Evolutionary conservation across 345 rosid species (phyloP), one percentile per base, ranked within the genome.

Genomic region (Streptanthus diversifolius): DNA sequence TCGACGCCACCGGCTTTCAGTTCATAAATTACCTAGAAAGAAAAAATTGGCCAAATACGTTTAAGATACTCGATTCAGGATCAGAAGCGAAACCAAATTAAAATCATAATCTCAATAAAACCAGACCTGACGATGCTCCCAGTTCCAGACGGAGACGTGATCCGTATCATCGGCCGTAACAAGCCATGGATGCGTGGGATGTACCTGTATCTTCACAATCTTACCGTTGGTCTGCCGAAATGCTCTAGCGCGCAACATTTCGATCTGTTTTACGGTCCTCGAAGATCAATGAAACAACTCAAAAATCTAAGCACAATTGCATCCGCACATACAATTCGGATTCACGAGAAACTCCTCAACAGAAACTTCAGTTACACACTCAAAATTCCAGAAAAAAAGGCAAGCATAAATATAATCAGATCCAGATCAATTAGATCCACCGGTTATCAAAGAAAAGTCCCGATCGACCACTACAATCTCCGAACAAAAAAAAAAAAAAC

Each of bases 181-280:
- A 22, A 95, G 87, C 99, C 99, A 95, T 51, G 99, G 96, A 83
- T 95, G 98, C 80, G 99, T 92, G 5, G 99, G 98, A 75, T 95
- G 99, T 58, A 95, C 73, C 63, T 93, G 98, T 41, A 95, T 88
- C 89, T 95, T 95, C 77, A 87, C 97, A 45, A 90, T 83, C 89
- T 92, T 95, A 68, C 85, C 93, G 63, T 66, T 84, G 48, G 84
- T 88, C 60, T 92, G 92, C 71, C 96, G 85, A 75, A 87, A 92
- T 67, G 99, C 98, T 75, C 80, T 87, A 45, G 93, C 80, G 17
- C 96, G 93, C 75, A 95, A 85, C 99, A 91, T 95, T 74, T 86
- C 67, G 61, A 70, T 37, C 55, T 37, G 45, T 47, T 14, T 52
- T 47, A 21, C 41, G 39, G 22, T 32, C 2, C 35, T 43, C 24